These are phyloP conservation scores for Paramecium primaurelia DNA, from an alignment of 73 alveolate genomes.

Conservation along the genomic window DNA sequence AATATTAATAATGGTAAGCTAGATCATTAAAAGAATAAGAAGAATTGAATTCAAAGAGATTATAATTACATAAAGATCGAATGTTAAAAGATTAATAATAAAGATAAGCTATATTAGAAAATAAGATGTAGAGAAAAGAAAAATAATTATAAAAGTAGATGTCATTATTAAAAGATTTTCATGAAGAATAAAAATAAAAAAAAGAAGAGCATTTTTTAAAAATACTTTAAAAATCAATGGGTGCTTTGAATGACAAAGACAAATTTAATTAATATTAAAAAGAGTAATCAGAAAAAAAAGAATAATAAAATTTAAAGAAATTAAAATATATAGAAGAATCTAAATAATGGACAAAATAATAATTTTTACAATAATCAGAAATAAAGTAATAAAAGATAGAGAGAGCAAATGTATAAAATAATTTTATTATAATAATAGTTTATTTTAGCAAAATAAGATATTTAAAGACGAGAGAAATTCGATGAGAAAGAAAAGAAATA, in stretches of 20 bases:
- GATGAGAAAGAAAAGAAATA: constrained; percentile 30
- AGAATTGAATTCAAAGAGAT: neutral
- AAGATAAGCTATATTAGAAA: neutral
- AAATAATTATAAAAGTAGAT: neutral
- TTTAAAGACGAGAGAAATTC: neutral
- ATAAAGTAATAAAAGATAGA: neutral
- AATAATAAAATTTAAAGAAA: neutral
- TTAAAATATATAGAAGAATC: constrained; percentile 14
- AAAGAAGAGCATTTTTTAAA: neutral
- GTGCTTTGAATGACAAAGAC: neutral
- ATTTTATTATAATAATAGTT: neutral
- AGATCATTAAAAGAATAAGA: neutral
- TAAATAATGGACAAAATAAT: neutral
- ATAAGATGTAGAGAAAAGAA: neutral
- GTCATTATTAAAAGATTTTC: neutral
- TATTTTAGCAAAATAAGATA: neutral
- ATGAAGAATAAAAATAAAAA: neutral
- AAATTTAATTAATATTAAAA: neutral
- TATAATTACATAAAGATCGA: constrained; percentile 4
- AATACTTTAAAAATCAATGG: neutral
- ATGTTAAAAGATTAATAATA: neutral
- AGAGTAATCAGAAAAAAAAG: neutral
- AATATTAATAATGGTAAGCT: constrained; percentile 14
- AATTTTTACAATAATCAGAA: neutral
- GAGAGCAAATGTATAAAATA: neutral